Evolutionary conservation across 208 protist species (phyloP).

Genomic region (Trypanosomatidae sp.): DNA sequence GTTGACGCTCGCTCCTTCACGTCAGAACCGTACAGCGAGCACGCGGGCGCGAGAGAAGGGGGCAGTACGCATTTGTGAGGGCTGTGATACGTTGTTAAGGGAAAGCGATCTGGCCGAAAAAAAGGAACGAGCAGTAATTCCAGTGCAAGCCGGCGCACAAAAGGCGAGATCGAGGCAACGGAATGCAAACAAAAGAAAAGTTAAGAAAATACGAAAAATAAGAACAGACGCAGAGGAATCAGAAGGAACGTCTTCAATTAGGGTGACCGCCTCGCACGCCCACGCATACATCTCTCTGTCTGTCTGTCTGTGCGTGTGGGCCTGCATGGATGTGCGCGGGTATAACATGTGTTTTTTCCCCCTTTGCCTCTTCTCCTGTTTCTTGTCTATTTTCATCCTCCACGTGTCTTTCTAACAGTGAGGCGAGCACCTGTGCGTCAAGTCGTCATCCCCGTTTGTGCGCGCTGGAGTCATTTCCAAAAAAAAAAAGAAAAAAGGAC

Average conservation of each 20-base stretch:
- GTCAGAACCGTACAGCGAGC: background rate
- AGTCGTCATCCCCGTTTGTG: conserved; percentile 9
- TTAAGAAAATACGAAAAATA: background rate
- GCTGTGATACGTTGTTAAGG: background rate
- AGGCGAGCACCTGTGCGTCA: conserved; percentile 12
- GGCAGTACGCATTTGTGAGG: background rate
- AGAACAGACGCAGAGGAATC: background rate
- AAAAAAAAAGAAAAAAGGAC: background rate
- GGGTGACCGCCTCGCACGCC: background rate
- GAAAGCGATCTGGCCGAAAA: background rate
- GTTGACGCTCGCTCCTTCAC: background rate
- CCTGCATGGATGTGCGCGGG: background rate
- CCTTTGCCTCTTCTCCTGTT: conserved; percentile 8
- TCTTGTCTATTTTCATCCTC: background rate
- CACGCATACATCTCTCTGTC: background rate
- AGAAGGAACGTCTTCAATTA: background rate
- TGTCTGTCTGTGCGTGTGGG: background rate
- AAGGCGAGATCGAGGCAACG: background rate
- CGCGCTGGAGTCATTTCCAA: conserved; percentile 3
- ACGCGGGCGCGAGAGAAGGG: background rate
- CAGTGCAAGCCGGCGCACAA: background rate
- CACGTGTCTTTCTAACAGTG: conserved; percentile 11
- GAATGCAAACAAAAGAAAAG: background rate
- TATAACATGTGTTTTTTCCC: background rate
- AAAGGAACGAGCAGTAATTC: background rate